These are phyloP conservation scores for Metroxylon sagu DNA, from an alignment of 176 grass and related monocot species.

Conservation along the genomic window DNA sequence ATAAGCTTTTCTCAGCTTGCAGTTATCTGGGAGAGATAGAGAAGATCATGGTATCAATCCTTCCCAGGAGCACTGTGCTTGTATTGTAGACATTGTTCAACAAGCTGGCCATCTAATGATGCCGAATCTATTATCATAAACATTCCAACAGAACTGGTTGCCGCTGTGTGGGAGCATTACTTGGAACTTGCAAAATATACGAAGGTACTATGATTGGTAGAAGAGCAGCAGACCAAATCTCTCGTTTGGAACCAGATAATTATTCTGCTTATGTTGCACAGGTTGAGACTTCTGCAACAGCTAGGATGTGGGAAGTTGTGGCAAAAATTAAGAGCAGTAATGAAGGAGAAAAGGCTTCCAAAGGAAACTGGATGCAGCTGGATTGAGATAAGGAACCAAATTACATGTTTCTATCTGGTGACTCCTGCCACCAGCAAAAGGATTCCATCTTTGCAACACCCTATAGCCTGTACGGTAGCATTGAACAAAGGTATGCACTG, in stretches of 20 bases:
- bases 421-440: neutral
- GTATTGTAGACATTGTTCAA: conserved; percentile 17
- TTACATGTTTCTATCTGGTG: conserved; percentile 14
- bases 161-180: conserved; percentile 11
- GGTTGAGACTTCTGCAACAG: conserved; percentile 16
- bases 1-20: conserved; percentile 21
- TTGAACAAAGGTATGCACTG: neutral
- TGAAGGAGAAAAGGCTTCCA: conserved; percentile 2
- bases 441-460: conserved; percentile 1
- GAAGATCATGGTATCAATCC: conserved; percentile 8
- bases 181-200: conserved; percentile 19
- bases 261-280: conserved; percentile 6
- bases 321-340: conserved; percentile 8
- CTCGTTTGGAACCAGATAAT: conserved; percentile 18
- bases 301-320: conserved; percentile 15
- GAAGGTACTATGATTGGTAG: conserved; percentile 8
- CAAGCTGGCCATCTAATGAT: conserved; percentile 11
- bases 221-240: conserved; percentile 20
- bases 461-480: conserved; percentile 6
- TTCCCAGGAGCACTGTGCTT: conserved; percentile 13
- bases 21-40: conserved; percentile 11
- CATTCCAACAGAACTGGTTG: conserved; percentile 10
- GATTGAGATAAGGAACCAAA: conserved; percentile 20
- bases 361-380: conserved; percentile 13
- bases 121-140: conserved; percentile 13